Evolutionary conservation across 1,284 basidiomycete species (phyloP).

Genomic region (Pyrrhoderma noxium): DNA sequence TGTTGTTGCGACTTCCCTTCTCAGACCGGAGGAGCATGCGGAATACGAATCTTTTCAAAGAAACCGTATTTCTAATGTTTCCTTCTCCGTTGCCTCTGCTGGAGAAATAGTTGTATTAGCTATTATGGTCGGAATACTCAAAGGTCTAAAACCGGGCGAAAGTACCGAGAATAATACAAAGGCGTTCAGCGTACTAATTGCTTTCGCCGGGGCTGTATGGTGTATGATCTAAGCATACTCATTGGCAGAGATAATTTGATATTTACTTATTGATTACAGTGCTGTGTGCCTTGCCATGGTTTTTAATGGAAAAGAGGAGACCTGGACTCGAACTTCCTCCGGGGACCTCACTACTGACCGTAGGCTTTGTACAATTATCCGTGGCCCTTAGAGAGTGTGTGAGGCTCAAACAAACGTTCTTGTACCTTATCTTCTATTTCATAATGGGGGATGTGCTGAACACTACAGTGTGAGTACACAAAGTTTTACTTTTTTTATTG

Average conservation of each 20-base stretch:
- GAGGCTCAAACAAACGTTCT: conserved; percentile 66
- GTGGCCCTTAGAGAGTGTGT: conserved; percentile 61
- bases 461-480: conserved; percentile 53
- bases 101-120: conserved; percentile 69
- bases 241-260: conserved; percentile 5
- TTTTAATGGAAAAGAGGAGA: conserved; percentile 60
- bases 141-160: conserved; percentile 54
- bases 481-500: not conserved
- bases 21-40: conserved; percentile 51
- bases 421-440: conserved; percentile 73
- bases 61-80: conserved; percentile 75
- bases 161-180: conserved; percentile 71
- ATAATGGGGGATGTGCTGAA: conserved; percentile 73
- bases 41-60: conserved; percentile 58
- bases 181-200: conserved; percentile 69
- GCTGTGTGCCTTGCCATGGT: conserved; percentile 71
- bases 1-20: conserved; percentile 27
- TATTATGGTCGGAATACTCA: conserved; percentile 72
- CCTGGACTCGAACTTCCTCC: conserved; percentile 61
- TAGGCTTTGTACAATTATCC: conserved; percentile 66
- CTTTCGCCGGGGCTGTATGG: conserved; percentile 71
- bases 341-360: conserved; percentile 54
- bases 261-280: conserved; percentile 32
- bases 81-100: conserved; percentile 65
- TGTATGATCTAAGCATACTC: conserved; percentile 33